A percentile compares a stretch with the other conserved stretches of the same genome.
Evolutionary conservation across 73 alveolate species (phyloP).

Genomic region (Tetrahymena elliotti): DNA sequence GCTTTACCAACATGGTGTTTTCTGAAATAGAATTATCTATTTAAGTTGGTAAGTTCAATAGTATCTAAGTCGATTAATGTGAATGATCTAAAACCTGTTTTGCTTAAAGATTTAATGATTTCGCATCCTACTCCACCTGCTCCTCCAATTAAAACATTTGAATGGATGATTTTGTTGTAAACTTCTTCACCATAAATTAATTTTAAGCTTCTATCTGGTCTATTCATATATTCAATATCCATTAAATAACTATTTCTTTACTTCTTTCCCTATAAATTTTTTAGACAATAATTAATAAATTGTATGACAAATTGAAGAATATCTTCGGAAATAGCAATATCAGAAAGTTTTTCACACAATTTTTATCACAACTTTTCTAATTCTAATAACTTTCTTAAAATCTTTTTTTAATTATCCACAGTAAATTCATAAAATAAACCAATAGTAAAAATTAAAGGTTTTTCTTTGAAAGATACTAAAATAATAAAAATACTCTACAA

Average conservation of each 20-base stretch:
- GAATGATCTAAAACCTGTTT: constrained; percentile 75
- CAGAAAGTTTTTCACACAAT: not conserved
- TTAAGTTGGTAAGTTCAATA: constrained; percentile 86
- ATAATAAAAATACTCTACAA: too few relatives aligned
- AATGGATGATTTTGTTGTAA: constrained; percentile 34
- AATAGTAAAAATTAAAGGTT: not conserved
- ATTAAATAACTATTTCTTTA: not conserved
- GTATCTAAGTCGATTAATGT: constrained; percentile 88
- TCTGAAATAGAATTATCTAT: constrained; percentile 89
- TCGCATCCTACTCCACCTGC: constrained; percentile 98
- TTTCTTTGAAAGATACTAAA: too few relatives aligned
- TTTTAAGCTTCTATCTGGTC: not conserved
- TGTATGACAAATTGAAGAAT: too few relatives aligned
- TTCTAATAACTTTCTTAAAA: not conserved
- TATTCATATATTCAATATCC: not conserved
- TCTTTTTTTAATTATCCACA: not conserved
- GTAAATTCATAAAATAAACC: not conserved
- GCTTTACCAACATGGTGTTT: constrained; percentile 83
- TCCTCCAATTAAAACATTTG: constrained; percentile 80
- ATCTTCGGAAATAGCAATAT: not conserved
- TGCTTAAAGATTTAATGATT: constrained; percentile 73
- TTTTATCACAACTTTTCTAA: not conserved
- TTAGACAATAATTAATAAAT: too few relatives aligned
- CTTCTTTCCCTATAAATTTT: not conserved
- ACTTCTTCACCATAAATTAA: constrained; percentile 10